phyloP scores from a whole-genome alignment of 2,329 filamentous ascomycete species.

The Penicillium verrucosum region DNA sequence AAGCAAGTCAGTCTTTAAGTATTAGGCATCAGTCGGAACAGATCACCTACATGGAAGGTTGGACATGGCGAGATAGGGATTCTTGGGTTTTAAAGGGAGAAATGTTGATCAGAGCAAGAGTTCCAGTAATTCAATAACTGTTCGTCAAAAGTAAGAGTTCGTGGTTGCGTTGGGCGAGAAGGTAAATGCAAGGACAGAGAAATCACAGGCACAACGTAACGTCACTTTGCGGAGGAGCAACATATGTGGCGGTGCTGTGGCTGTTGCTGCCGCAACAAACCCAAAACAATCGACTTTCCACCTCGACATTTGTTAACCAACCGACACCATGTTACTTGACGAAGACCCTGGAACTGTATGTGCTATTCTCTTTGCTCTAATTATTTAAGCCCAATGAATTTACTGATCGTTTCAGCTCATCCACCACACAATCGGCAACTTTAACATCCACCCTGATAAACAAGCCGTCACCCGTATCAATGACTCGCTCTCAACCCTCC shows the following conservation, averaged over 20 bases:
- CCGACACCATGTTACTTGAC: conserved; percentile 80
- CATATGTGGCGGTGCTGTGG: conserved; percentile 40
- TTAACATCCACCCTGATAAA: conserved; percentile 90
- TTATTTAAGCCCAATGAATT: neutral
- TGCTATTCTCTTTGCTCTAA: neutral
- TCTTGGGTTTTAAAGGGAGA: neutral
- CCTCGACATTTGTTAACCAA: neutral
- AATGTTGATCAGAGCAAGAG: neutral
- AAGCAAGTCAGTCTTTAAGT: conserved; percentile 6
- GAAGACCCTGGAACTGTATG: conserved; percentile 83
- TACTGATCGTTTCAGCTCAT: conserved; percentile 63
- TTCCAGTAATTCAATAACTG: neutral
- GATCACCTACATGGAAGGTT: conserved; percentile 50
- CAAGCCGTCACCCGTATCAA: conserved; percentile 76
- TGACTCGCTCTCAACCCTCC: conserved; percentile 78
- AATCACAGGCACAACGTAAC: conserved; percentile 24
- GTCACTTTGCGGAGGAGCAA: conserved; percentile 30
- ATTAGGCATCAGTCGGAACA: conserved; percentile 3
- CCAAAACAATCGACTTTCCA: conserved; percentile 19
- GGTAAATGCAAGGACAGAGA: conserved; percentile 7
- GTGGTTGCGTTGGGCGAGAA: neutral
- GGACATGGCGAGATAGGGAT: conserved; percentile 34
- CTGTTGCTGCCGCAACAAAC: conserved; percentile 41
- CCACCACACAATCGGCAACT: conserved; percentile 85
- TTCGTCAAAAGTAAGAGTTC: neutral